These are phyloP conservation scores for Epipyxis sp. DNA, from an alignment of 108 stramenopile genomes.

Conservation along the genomic window DNA sequence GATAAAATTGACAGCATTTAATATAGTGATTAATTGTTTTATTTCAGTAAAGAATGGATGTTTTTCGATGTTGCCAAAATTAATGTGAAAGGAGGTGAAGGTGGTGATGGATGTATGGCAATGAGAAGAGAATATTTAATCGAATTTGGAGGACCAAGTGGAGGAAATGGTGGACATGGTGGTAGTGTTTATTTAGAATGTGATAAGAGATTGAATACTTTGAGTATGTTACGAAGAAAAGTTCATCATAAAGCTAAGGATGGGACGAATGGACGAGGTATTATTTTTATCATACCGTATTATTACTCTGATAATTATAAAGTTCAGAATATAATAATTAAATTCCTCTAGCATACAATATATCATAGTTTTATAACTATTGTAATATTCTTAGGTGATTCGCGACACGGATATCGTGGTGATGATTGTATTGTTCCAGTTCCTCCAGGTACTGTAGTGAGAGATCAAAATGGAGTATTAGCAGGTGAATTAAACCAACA, in stretches of 20 bases:
- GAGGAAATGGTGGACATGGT: conserved; percentile 80
- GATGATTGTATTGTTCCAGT: conserved; percentile 67
- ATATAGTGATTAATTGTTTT: too few species aligned
- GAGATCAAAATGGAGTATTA: conserved; percentile 64
- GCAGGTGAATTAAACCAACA: conserved; percentile 65
- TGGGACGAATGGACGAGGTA: background rate
- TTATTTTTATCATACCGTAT: conserved; percentile 2
- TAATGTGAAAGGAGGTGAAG: conserved; percentile 83
- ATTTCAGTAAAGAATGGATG: background rate
- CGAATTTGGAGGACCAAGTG: conserved; percentile 75
- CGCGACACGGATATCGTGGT: conserved; percentile 38
- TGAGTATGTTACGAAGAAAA: conserved; percentile 69
- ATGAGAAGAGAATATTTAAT: conserved; percentile 80
- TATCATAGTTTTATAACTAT: too few species aligned
- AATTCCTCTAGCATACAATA: too few species aligned
- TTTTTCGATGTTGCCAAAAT: conserved; percentile 29
- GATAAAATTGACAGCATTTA: too few species aligned
- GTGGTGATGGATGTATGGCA: conserved; percentile 89
- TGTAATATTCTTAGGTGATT: too few species aligned
- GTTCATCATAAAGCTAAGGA: conserved; percentile 54
- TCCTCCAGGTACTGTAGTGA: conserved; percentile 86
- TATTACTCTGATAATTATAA: too few species aligned
- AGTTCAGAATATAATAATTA: too few species aligned
- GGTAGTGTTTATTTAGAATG: conserved; percentile 74
- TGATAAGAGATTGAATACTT: conserved; percentile 75